Percentiles rank a stretch among this genome's conserved stretches.
phyloP scores from a whole-genome alignment of 2,329 filamentous ascomycete species.

The Aspergillus brasiliensis region DNA sequence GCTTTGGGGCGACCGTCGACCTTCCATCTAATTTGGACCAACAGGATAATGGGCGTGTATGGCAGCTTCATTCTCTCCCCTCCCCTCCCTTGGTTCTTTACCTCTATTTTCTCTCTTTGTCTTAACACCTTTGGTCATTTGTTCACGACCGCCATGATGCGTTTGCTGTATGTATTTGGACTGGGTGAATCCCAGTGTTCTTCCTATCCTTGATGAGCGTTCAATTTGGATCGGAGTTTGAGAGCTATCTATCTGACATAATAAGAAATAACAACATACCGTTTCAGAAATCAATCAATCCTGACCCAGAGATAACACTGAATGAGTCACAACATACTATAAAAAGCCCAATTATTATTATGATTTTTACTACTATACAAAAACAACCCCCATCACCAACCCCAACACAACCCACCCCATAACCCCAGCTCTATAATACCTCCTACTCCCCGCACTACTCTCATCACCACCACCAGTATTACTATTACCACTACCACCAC shows the following conservation, averaged over 20 bases:
- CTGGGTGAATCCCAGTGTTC: background rate
- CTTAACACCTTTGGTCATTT: background rate
- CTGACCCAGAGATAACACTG: too few relatives aligned
- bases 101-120: background rate
- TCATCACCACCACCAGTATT: background rate
- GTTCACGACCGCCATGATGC: background rate
- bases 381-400: slow-evolving; percentile 4
- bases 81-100: background rate
- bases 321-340: too few relatives aligned
- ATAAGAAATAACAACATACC: background rate
- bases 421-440: background rate
- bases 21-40: background rate
- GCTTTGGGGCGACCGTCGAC: slow-evolving; percentile 48
- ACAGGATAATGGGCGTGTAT: background rate
- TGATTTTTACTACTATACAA: background rate
- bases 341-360: too few relatives aligned
- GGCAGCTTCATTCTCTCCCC: background rate
- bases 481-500: background rate
- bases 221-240: background rate
- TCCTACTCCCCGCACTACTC: background rate
- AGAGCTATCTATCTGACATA: background rate
- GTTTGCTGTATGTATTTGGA: background rate
- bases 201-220: background rate
- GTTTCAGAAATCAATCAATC: too few relatives aligned
- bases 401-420: slow-evolving; percentile 9